These are phyloP conservation scores for Pythium diclinum DNA, from an alignment of 352 stramenopile species.

Conservation along the genomic window DNA sequence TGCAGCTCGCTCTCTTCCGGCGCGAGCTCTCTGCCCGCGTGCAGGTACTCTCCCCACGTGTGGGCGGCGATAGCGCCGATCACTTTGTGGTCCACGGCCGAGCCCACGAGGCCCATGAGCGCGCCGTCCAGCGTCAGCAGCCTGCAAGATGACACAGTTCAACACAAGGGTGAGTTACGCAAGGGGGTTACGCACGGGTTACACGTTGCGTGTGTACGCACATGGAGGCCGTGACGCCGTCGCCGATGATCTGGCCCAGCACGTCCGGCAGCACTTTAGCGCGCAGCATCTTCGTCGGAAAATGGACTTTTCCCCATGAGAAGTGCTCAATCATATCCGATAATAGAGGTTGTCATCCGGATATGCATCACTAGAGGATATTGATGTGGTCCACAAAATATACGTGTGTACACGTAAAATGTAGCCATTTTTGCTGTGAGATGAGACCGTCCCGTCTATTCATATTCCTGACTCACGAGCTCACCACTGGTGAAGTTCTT, in stretches of 20 bases:
- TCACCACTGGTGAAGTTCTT: no score
- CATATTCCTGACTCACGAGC: no score
- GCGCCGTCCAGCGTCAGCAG: constrained; percentile 82
- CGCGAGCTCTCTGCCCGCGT: constrained; percentile 69
- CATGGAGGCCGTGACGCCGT: constrained; percentile 71
- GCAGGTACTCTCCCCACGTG: constrained; percentile 80
- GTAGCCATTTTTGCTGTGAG: constrained; percentile 15
- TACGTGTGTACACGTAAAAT: constrained; percentile 11
- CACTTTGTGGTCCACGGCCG: constrained; percentile 78
- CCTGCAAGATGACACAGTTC: constrained; percentile 27
- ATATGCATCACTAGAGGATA: neutral
- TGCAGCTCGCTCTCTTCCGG: constrained; percentile 44
- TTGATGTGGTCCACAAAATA: neutral
- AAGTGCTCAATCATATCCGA: neutral
- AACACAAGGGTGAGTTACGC: neutral
- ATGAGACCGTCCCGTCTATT: neutral
- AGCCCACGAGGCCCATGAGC: constrained; percentile 74
- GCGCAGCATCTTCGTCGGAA: constrained; percentile 51
- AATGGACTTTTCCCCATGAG: neutral
- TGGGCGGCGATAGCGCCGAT: constrained; percentile 81
- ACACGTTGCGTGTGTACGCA: constrained; percentile 28
- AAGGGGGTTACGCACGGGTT: neutral
- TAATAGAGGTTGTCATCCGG: neutral
- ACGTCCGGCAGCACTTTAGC: constrained; percentile 78
- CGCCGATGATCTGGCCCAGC: constrained; percentile 74